Evolutionary conservation across 1,284 basidiomycete species (phyloP).

Genomic region (Microstroma glucosiphilum): DNA sequence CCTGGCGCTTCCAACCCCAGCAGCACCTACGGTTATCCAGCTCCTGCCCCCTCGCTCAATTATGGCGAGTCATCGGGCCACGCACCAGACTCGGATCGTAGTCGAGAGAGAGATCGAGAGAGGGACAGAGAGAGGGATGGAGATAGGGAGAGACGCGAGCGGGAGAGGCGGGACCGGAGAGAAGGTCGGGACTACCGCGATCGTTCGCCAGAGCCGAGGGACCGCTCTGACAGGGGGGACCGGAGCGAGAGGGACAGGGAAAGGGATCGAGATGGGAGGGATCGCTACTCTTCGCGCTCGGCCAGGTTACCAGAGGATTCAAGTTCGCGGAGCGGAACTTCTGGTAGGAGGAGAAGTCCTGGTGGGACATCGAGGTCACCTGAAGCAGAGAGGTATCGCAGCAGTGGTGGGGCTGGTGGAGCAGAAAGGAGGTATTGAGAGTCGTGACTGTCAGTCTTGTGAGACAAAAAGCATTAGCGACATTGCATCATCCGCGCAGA

Average conservation of each 20-base stretch:
- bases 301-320: neutral
- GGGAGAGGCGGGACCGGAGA: constrained; percentile 24
- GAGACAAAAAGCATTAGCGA: too few relatives aligned
- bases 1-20: neutral
- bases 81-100: too few relatives aligned
- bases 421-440: neutral
- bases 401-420: neutral
- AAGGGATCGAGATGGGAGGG: too few relatives aligned
- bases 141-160: constrained; percentile 24
- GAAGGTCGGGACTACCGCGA: neutral
- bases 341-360: constrained; percentile 19
- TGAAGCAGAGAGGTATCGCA: neutral
- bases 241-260: constrained; percentile 10
- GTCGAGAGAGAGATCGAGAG: constrained; percentile 20
- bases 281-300: too few relatives aligned
- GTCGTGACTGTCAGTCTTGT: too few relatives aligned
- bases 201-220: neutral
- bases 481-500: too few relatives aligned
- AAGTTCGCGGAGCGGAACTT: neutral
- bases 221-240: constrained; percentile 5
- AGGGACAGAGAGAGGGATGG: constrained; percentile 27
- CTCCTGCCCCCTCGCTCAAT: too few relatives aligned
- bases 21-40: neutral
- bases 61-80: too few relatives aligned
- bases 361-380: constrained; percentile 21